phyloP scores from a whole-genome alignment of 2,329 filamentous ascomycete species.

The Stagonosporopsis rhizophila region DNA sequence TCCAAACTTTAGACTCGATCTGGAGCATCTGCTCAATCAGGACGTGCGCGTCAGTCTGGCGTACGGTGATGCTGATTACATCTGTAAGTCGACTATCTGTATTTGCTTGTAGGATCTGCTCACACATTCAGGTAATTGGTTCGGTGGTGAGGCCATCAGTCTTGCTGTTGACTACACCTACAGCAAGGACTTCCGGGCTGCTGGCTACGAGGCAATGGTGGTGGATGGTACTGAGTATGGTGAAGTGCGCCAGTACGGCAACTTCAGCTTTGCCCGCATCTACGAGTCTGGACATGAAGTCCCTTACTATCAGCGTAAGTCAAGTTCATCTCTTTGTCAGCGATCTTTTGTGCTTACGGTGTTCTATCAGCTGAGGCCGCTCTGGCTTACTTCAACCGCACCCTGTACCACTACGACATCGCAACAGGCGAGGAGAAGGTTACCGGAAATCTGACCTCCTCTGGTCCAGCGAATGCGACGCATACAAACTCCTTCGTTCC shows the following conservation, averaged over 20 bases:
- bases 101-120: background rate
- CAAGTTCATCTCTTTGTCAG: background rate
- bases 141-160: conserved; percentile 75
- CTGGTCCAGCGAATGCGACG: conserved; percentile 47
- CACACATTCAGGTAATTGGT: conserved; percentile 45
- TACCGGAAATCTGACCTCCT: conserved; percentile 43
- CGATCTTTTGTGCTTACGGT: background rate
- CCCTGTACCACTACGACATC: conserved; percentile 46
- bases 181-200: conserved; percentile 62
- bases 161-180: conserved; percentile 61
- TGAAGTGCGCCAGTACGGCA: conserved; percentile 76
- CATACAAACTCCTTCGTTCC: conserved; percentile 50
- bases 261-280: conserved; percentile 61
- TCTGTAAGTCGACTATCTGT: conserved; percentile 39
- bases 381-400: conserved; percentile 49
- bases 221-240: conserved; percentile 69
- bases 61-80: conserved; percentile 48
- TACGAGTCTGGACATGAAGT: conserved; percentile 62
- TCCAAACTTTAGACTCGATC: conserved; percentile 59
- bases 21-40: conserved; percentile 51
- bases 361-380: conserved; percentile 32
- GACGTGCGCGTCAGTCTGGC: conserved; percentile 49
- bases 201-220: conserved; percentile 74
- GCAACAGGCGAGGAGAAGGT: conserved; percentile 45
- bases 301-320: conserved; percentile 52